These are phyloP conservation scores for Monilinia vaccinii-corymbosi DNA, from an alignment of 2,329 filamentous ascomycete genomes.

Conservation along the genomic window DNA sequence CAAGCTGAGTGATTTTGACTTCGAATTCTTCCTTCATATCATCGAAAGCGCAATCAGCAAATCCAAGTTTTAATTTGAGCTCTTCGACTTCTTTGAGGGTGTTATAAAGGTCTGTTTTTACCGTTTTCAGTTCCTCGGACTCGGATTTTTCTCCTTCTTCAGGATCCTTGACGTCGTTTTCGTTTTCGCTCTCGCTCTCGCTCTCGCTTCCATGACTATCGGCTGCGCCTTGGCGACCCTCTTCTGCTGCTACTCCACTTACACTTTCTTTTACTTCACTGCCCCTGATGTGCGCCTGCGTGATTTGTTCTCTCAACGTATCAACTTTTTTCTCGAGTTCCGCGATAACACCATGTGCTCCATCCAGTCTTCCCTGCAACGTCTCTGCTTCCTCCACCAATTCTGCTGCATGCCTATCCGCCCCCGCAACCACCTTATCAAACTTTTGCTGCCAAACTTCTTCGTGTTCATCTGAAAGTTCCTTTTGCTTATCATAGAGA, in stretches of 20 bases:
- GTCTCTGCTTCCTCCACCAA: not conserved
- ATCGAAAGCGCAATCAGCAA: not conserved
- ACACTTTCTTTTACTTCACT: not conserved
- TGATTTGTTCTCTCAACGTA: not conserved
- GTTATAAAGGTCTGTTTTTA: slow-evolving; percentile 5
- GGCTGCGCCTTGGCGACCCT: not conserved
- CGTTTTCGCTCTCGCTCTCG: too few species aligned
- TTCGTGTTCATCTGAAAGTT: not conserved
- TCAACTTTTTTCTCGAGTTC: not conserved
- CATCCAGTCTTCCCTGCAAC: slow-evolving; percentile 4
- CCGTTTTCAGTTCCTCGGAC: not conserved
- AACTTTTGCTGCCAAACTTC: not conserved
- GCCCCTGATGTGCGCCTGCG: not conserved
- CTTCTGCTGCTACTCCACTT: not conserved
- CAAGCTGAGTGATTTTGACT: not conserved
- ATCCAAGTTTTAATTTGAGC: not conserved
- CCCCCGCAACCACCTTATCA: not conserved
- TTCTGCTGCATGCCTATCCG: not conserved
- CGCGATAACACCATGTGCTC: not conserved
- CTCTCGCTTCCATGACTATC: not conserved
- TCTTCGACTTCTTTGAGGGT: slow-evolving; percentile 7
- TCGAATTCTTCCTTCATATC: slow-evolving; percentile 1
- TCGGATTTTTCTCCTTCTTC: not conserved
- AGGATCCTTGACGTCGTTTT: not conserved
- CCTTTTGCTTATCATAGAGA: not conserved